phyloP scores from a whole-genome alignment of 495 filamentous ascomycete genomes.

The Podospora appendiculata region DNA sequence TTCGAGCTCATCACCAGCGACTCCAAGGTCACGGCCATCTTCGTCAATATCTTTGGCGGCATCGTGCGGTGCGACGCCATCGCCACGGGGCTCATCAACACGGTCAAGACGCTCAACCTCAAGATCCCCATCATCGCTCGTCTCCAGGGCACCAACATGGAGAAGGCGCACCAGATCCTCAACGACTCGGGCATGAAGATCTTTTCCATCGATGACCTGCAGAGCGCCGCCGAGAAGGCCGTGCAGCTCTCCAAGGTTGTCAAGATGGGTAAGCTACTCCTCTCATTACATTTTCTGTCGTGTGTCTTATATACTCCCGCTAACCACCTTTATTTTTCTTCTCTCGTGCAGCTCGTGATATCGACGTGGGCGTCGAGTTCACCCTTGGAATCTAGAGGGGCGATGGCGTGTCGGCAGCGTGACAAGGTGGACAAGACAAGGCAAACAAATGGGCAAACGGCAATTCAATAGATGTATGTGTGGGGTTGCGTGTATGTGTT shows the following conservation, averaged over 20 bases:
- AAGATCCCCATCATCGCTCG: slow-evolving; percentile 93
- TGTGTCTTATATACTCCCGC: neutral
- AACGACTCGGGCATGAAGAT: slow-evolving; percentile 98
- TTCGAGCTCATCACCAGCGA: slow-evolving; percentile 98
- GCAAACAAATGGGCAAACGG: too few relatives aligned
- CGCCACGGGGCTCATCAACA: slow-evolving; percentile 89
- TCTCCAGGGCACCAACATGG: slow-evolving; percentile 98
- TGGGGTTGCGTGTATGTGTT: neutral
- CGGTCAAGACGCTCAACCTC: slow-evolving; percentile 87
- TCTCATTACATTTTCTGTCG: slow-evolving; percentile 8
- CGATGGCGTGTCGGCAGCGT: neutral
- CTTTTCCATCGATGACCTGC: slow-evolving; percentile 97
- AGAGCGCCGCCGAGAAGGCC: slow-evolving; percentile 93
- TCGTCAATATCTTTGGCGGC: slow-evolving; percentile 99
- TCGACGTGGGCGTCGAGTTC: slow-evolving; percentile 97
- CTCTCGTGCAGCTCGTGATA: slow-evolving; percentile 63
- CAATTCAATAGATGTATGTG: neutral
- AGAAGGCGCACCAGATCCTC: slow-evolving; percentile 88
- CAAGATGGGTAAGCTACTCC: slow-evolving; percentile 72
- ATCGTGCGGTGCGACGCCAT: slow-evolving; percentile 98
- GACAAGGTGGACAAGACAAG: neutral
- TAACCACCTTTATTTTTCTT: slow-evolving; percentile 7
- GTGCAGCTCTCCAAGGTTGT: slow-evolving; percentile 99
- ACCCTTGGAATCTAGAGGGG: slow-evolving; percentile 77
- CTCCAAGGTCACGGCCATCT: slow-evolving; percentile 96